These are phyloP conservation scores for Irpex sp. DNA, from an alignment of 1,284 basidiomycete genomes.

Conservation along the genomic window DNA sequence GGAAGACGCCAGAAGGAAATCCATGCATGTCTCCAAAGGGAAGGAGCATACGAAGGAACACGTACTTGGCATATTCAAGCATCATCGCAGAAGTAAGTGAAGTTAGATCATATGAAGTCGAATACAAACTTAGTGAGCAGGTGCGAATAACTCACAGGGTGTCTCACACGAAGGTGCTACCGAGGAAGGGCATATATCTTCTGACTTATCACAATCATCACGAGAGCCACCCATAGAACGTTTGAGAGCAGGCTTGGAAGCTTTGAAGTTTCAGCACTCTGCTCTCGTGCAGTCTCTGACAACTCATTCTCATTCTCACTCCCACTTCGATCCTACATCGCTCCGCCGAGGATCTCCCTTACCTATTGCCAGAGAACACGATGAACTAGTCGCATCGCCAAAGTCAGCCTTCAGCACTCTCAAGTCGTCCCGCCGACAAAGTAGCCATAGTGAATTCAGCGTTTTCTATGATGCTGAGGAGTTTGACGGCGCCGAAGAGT, in stretches of 20 bases:
- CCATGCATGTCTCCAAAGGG: slow-evolving; percentile 13
- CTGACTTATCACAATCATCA: not conserved
- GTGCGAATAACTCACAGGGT: slow-evolving; percentile 1
- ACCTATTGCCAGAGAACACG: slow-evolving; percentile 48
- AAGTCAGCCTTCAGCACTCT: slow-evolving; percentile 30
- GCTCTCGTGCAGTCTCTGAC: slow-evolving; percentile 46
- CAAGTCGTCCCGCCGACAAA: slow-evolving; percentile 34
- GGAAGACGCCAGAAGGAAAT: slow-evolving; percentile 22
- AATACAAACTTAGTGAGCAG: not conserved
- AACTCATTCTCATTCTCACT: slow-evolving; percentile 23
- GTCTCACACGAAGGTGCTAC: not conserved
- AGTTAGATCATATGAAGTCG: not conserved
- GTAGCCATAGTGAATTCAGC: slow-evolving; percentile 55
- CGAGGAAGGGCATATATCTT: not conserved
- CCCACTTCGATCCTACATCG: slow-evolving; percentile 31
- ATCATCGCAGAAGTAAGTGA: slow-evolving; percentile 22
- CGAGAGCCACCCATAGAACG: slow-evolving; percentile 32
- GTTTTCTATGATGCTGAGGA: slow-evolving; percentile 75
- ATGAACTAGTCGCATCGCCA: slow-evolving; percentile 23
- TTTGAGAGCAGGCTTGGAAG: slow-evolving; percentile 41
- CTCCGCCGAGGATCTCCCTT: slow-evolving; percentile 38
- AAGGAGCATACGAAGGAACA: slow-evolving; percentile 26
- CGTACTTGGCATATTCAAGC: slow-evolving; percentile 27
- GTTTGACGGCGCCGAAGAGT: slow-evolving; percentile 64
- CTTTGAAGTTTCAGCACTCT: slow-evolving; percentile 59